A percentile compares a stretch with the other conserved stretches of the same genome.
phyloP scores from a whole-genome alignment of 2,329 filamentous ascomycete genomes.

The Pestalotiopsis sp. region DNA sequence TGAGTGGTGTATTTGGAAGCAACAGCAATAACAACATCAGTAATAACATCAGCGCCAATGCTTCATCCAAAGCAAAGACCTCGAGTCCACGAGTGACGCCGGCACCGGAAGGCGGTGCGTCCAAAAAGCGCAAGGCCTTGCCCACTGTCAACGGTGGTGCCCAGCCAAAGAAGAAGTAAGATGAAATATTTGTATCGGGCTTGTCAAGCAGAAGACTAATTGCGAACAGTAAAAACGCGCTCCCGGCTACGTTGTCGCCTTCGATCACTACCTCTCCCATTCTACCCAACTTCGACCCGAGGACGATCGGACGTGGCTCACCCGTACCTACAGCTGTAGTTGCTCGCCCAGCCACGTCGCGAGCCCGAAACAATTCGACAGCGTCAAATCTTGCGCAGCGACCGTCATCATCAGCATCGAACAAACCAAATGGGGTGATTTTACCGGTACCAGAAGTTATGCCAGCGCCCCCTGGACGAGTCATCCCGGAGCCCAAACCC shows the following conservation, averaged over 20 bases:
- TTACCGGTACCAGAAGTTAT: constrained; percentile 39
- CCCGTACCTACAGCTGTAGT: constrained; percentile 57
- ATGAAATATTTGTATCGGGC: constrained; percentile 18
- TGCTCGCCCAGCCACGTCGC: constrained; percentile 67
- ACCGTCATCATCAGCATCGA: constrained; percentile 63
- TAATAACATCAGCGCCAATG: constrained; percentile 28
- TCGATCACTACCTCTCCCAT: constrained; percentile 77
- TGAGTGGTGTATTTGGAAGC: constrained; percentile 55
- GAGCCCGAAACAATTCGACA: constrained; percentile 76
- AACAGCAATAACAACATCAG: constrained; percentile 25
- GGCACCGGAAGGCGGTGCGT: constrained; percentile 56
- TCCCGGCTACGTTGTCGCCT: constrained; percentile 62
- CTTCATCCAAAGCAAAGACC: constrained; percentile 57
- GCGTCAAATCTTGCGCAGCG: constrained; percentile 61
- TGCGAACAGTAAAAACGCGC: constrained; percentile 27
- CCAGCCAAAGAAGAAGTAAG: constrained; percentile 77
- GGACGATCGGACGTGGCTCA: constrained; percentile 54
- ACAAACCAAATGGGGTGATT: constrained; percentile 58
- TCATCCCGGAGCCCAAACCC: constrained; percentile 50
- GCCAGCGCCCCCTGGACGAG: constrained; percentile 32
- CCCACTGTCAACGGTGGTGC: constrained; percentile 60
- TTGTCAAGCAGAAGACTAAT: neutral
- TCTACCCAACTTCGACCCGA: constrained; percentile 67
- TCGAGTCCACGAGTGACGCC: constrained; percentile 72
- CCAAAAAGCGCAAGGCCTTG: constrained; percentile 72